Base-by-base conservation (phyloP, 2,329 filamentous ascomycete species). In the Knufia fluminis region DNA sequence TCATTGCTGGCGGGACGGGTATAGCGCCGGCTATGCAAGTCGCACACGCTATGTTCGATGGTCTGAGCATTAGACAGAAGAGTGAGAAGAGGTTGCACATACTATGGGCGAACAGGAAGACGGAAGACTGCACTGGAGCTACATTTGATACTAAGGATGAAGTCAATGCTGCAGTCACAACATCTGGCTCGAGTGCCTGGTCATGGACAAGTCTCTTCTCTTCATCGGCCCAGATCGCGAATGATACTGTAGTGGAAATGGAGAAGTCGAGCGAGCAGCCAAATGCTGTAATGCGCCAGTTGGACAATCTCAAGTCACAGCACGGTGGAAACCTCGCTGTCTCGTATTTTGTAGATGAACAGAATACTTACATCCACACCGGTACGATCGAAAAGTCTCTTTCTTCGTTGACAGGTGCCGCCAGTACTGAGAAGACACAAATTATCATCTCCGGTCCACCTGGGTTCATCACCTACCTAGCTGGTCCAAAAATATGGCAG, bases 381-480 rank as follows among this genome's bases (percentile, higher is more conserved):
- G 61, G 66, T 2, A 70, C 73, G 17, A 67, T 90, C 44, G 54
- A 61, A 14, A 36, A 50, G n/a, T 51, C 58, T 10, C 40, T 60
- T 8, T 43, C 49, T 49, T 54, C 42, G 44, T 54, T n/a, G 48
- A 50, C 33, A 48, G 33, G 17, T 19, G 24, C 14, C 19, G 16
- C 36, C 17, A 22, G 40, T 16, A 8, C 2, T 1, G 74, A 77
- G 1, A 78, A 76, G 54, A 82, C 81, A 52, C 64, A 95, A 17
- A 71, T 96, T n/a, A 73, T 95, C 49, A 78, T 97, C 1, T 94
- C 89, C 0, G 92, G 92, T 0, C 91, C 92, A 0, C 87, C 94
- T 48, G 91, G 92, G 0, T 97, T 97, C 67, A 76, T 97, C 33
- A 76, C 78, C 38, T 77, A 84, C 55, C 86, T 85, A 68, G 87